These are phyloP conservation scores for Quercus bicolor DNA, from an alignment of 306 rosid species.

Conservation along the genomic window DNA sequence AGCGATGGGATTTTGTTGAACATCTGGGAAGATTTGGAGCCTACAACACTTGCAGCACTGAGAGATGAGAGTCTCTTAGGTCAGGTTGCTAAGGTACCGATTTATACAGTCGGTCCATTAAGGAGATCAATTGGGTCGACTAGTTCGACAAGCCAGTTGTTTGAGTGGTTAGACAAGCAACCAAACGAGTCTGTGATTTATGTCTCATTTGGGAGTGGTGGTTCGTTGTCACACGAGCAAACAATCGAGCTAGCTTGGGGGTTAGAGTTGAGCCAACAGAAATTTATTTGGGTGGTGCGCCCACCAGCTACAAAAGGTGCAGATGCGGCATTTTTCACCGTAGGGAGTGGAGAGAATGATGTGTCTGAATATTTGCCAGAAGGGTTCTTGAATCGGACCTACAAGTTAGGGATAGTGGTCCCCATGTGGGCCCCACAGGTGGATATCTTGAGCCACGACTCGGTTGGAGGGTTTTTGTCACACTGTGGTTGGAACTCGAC, in stretches of 20 bases:
- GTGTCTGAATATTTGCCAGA: neutral
- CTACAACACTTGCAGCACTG: constrained; percentile 5
- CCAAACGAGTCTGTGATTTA: constrained; percentile 45
- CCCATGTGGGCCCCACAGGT: neutral
- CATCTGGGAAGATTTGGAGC: constrained; percentile 54
- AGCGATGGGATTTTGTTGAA: constrained; percentile 55
- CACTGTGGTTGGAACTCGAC: constrained; percentile 6
- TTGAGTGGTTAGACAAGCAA: constrained; percentile 52
- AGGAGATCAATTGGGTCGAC: constrained; percentile 8
- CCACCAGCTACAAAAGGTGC: constrained; percentile 19
- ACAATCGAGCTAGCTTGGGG: constrained; percentile 54
- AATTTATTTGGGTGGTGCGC: constrained; percentile 68
- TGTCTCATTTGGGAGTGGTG: constrained; percentile 72
- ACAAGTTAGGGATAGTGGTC: neutral
- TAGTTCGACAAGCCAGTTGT: neutral
- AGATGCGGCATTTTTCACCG: no score
- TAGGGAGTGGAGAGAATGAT: neutral
- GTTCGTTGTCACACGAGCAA: constrained; percentile 43
- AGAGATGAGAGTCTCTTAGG: constrained; percentile 14
- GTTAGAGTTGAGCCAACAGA: constrained; percentile 48
- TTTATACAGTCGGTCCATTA: constrained; percentile 50
- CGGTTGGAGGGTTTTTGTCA: neutral
- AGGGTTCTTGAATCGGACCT: neutral
- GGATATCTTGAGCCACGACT: neutral
- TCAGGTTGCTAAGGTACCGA: constrained; percentile 13